Evolutionary conservation across 257 asterid genomes (phyloP).

Genomic region (Solanum phureja): DNA sequence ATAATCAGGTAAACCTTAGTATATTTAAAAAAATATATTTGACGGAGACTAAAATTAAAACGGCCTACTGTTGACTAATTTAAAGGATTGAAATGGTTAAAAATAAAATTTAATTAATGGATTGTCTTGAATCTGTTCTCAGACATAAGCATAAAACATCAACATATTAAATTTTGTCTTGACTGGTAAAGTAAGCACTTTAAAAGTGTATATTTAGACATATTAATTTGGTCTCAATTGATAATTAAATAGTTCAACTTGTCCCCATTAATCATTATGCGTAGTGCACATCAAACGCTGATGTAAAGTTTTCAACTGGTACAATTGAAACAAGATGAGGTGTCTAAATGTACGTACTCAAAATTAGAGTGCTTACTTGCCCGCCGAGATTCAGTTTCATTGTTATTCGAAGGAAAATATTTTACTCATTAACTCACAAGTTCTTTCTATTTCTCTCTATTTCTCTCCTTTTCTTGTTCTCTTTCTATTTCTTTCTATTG

Average conservation of each 20-base stretch:
- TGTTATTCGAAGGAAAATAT: too few relatives aligned
- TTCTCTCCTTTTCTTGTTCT: too few relatives aligned
- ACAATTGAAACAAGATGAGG: background rate
- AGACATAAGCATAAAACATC: background rate
- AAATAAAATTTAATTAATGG: too few relatives aligned
- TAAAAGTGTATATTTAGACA: too few relatives aligned
- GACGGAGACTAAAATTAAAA: background rate
- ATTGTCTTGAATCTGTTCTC: background rate
- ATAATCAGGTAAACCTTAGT: background rate
- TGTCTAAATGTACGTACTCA: background rate
- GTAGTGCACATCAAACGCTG: background rate
- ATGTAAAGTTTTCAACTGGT: fast-evolving
- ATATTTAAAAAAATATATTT: too few relatives aligned
- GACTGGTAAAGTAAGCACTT: background rate
- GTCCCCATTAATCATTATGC: too few relatives aligned
- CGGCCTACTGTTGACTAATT: background rate
- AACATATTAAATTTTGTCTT: background rate
- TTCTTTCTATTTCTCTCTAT: too few relatives aligned
- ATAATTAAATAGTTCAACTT: too few relatives aligned
- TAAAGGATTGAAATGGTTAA: background rate
- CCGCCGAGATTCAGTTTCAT: background rate
- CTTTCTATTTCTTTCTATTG: too few relatives aligned
- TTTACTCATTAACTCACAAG: too few relatives aligned
- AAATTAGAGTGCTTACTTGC: background rate
- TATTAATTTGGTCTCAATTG: background rate